Evolutionary conservation across 2,329 filamentous ascomycete species (phyloP), one percentile per base, ranked within the genome.

Genomic region (Cercospora sojina): DNA sequence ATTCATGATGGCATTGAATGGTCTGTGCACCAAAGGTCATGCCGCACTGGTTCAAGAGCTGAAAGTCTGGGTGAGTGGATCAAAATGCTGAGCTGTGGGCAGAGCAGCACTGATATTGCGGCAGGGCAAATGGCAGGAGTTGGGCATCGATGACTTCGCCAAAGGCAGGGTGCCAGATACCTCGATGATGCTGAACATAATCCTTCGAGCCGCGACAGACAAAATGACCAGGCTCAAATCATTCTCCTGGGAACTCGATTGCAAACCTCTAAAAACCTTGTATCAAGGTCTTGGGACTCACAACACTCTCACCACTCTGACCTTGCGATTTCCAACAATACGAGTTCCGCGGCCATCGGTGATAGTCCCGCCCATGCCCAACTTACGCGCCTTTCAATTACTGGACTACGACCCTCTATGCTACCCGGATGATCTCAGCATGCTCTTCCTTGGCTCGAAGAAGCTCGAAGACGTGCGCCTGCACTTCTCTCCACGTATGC

Each of bases 331-430:
- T 64, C 86, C 86, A 1, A 82, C 80, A 0, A 83, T 79, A 65
- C 82, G 87, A 53, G 81, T 85, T 66, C 86, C 86, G 8, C 82
- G 86, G 38, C 87, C 87, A 1, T 85, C 83, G 5, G 81, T 82
- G 41, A 76, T 84, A 4, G 82, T 88, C 47, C 86, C 87, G 1
- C 79, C 85, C 0, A 82, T 89, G 71, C 83, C 85, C 7, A 85
- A 84, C 68, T 78, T 89, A 25, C 79, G 78, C 35, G 79, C 78
- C 4, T 78, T 89, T 38, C 83, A 83, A 61, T 80, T 87, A 29
- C 84, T 84, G 66, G 82, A 88, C 69, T 86, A 88, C 61, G 87
- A 89, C 64, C 87, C 87, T 0, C 79, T 89, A 9, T 89, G 87
- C 76, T 87, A 88, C 71, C 86, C 86, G 0, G 87, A 89, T 75